Base-by-base conservation (phyloP, 345 rosid genomes). In the Abelmoschus esculentus region DNA sequence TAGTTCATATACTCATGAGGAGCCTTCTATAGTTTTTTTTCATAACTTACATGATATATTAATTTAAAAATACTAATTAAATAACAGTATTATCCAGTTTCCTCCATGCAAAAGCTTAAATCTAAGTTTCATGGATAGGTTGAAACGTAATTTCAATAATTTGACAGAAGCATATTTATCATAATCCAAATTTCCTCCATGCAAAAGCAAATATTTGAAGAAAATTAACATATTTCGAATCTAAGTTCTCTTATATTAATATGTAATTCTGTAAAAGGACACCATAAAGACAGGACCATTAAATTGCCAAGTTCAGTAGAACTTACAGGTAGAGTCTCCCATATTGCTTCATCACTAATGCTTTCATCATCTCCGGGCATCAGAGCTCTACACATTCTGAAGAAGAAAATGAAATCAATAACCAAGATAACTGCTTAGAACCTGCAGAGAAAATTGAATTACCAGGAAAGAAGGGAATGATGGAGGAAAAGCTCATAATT, bases 281-380 rank as follows among this genome's bases (percentile, higher is more conserved):
- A 44, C 38, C 14, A 57, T 42, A 36, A 29, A 26, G 22, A 60
- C 12, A 31, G 67, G 63, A 42, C 58, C 14, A 11, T 14, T 3
- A 47, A 22, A 49, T 28, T 36, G 11, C 42, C 26, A 9, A 15
- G 61, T 4, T 61, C 42, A 56, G 74, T 7, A 70, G 28, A 71
- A 86, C 96, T 88, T 84, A 91, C 98, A 67, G 98, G 97, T 56
- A 93, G 85, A 18, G 97, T 87, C 78, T 93, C 96, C 97, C 96
- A 91, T 83, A 91, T 85, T 73, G 96, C 88, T 84, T 91, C 98
- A 76, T 91, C 96, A 62, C 76, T 86, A 80, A 85, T 85, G 82
- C 83, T 85, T 75, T 88, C 97, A 79, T 89, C 97, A 72, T 93
- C 98, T 54, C 90, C 96, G 2, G 96, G 97, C 93, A 91, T 89